These are phyloP conservation scores for Metschnikowia kunwiensis DNA, from an alignment of 805 yeast species.

Conservation along the genomic window DNA sequence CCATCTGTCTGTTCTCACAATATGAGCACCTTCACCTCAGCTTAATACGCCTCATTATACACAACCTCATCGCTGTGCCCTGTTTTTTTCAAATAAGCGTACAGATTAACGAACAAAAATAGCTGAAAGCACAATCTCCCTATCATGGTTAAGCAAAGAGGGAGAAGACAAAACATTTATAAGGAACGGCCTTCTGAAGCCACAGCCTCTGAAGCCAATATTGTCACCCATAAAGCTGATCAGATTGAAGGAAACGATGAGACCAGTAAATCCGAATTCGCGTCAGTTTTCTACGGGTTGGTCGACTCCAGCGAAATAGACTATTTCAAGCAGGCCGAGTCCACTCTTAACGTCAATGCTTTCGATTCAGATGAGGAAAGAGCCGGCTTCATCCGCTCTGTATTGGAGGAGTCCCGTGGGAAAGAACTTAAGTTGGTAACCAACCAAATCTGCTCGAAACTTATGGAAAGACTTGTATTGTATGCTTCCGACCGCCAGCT, in stretches of 20 bases:
- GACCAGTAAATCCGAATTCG: conserved; percentile 17
- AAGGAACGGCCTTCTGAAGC: conserved; percentile 19
- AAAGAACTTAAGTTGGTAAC: conserved; percentile 90
- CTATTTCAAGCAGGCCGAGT: conserved; percentile 90
- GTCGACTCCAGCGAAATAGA: conserved; percentile 82
- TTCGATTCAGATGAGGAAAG: conserved; percentile 74
- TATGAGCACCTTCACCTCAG: too few species aligned
- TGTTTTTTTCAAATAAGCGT: not conserved
- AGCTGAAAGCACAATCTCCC: too few species aligned
- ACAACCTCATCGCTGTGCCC: conserved; percentile 13
- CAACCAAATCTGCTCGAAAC: conserved; percentile 90
- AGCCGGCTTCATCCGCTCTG: conserved; percentile 66
- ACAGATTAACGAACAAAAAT: not conserved
- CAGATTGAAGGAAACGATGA: conserved; percentile 1
- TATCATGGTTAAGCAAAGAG: conserved; percentile 33
- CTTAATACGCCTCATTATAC: conserved; percentile 1
- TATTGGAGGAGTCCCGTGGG: conserved; percentile 81
- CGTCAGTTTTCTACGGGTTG: conserved; percentile 72
- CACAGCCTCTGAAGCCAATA: not conserved
- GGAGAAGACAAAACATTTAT: conserved; percentile 39
- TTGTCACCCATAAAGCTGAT: not conserved
- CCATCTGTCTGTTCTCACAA: too few species aligned
- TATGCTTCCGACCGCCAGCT: conserved; percentile 63
- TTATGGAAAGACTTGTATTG: conserved; percentile 82
- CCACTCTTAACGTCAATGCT: conserved; percentile 75